Conservation (phyloP, 129 eudicot genomes). For the Heracleum sosnowskyi region DNA sequence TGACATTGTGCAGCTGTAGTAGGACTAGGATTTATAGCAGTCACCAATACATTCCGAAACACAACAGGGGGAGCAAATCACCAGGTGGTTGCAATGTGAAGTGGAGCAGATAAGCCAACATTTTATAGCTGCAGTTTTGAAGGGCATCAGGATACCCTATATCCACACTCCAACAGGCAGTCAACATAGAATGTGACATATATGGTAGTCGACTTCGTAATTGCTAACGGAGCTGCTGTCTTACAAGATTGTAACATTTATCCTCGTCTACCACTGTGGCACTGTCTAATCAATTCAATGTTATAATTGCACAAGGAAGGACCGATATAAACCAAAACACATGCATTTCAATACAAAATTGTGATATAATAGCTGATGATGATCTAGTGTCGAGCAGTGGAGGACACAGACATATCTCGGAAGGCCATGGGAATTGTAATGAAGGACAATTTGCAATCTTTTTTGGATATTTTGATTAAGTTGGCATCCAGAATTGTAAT, state of each 20-base stretch:
- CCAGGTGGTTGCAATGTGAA: slow-evolving; percentile 62
- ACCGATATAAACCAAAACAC: slow-evolving; percentile 45
- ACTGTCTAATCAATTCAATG: slow-evolving; percentile 34
- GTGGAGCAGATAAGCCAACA: slow-evolving; percentile 50
- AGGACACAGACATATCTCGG: slow-evolving; percentile 41
- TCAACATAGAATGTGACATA: slow-evolving; percentile 41
- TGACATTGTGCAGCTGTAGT: slow-evolving; percentile 33
- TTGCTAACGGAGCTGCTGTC: slow-evolving; percentile 48
- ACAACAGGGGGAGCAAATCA: slow-evolving; percentile 52
- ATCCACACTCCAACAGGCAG: slow-evolving; percentile 56
- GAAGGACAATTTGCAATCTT: slow-evolving; percentile 42
- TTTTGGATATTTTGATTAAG: slow-evolving; percentile 40
- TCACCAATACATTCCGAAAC: slow-evolving; percentile 49
- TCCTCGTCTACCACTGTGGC: slow-evolving; percentile 45
- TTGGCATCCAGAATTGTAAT: too few species aligned
- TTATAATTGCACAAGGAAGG: slow-evolving; percentile 63
- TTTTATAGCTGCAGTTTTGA: slow-evolving; percentile 65
- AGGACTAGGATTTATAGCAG: slow-evolving; percentile 38
- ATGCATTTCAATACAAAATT: slow-evolving; percentile 40
- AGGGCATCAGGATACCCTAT: slow-evolving; percentile 58
- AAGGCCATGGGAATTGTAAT: slow-evolving; percentile 51
- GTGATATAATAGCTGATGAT: slow-evolving; percentile 27
- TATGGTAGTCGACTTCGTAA: slow-evolving; percentile 50
- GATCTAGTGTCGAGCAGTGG: slow-evolving; percentile 30
- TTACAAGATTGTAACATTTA: slow-evolving; percentile 45